Conservation (phyloP, 208 protist species). For the Leishmania martiniquensis region DNA sequence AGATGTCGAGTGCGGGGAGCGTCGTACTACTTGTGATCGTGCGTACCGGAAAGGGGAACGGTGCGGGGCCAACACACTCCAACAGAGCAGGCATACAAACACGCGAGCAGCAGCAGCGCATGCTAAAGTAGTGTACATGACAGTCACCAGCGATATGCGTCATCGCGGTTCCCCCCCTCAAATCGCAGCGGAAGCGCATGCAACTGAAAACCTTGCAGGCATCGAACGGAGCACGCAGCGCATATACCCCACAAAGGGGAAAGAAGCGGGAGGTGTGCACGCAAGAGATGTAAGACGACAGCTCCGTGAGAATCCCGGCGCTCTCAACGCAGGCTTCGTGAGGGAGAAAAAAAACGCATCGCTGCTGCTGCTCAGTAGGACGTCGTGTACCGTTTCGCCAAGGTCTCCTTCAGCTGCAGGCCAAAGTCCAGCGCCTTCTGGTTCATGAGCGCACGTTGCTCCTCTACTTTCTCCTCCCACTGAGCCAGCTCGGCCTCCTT, state of each 20-base stretch:
- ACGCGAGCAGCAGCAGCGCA: not conserved
- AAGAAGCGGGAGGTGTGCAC: not conserved
- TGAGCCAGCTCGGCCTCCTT: slow-evolving; percentile 76
- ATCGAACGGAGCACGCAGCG: not conserved
- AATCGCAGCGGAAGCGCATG: not conserved
- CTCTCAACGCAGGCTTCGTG: not conserved
- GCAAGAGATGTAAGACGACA: not conserved
- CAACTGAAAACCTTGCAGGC: too few species aligned
- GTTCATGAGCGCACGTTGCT: slow-evolving; percentile 83
- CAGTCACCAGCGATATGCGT: not conserved
- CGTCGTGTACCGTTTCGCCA: slow-evolving; percentile 12
- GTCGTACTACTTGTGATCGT: not conserved
- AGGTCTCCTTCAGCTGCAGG: slow-evolving; percentile 84
- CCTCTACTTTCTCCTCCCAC: slow-evolving; percentile 85
- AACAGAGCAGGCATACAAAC: not conserved
- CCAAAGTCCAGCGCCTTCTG: slow-evolving; percentile 90
- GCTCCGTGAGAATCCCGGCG: too few species aligned
- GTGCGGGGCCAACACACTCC: not conserved
- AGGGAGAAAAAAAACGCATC: not conserved
- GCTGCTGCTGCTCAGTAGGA: not conserved
- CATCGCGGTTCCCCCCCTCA: too few species aligned
- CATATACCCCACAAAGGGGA: not conserved
- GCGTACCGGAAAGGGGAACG: not conserved
- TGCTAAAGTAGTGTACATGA: not conserved
- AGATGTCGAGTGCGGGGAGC: not conserved